A percentile compares a stretch with the other conserved stretches of the same genome.
Conservation (phyloP, 2,329 filamentous ascomycete genomes). For the Camillea tinctor region DNA sequence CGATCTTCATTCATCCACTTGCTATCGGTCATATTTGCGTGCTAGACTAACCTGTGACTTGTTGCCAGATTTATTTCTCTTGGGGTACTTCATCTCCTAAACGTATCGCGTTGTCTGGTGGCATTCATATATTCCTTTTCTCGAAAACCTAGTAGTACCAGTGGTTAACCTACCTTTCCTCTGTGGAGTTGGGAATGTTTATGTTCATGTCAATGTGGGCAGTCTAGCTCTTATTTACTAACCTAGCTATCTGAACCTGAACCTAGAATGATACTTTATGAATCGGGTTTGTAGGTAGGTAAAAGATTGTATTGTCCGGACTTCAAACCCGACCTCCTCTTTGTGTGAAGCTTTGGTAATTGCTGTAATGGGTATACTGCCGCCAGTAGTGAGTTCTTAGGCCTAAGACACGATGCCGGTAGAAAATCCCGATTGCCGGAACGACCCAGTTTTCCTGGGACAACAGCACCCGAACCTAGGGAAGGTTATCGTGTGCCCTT, state of each 20-base stretch:
- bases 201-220: too few species aligned
- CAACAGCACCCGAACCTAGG: not conserved
- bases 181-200: too few species aligned
- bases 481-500: not conserved
- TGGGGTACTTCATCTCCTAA: conserved; percentile 23
- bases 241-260: too few species aligned
- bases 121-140: conserved; percentile 27
- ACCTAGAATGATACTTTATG: too few species aligned
- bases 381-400: not conserved
- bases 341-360: too few species aligned
- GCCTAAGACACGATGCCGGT: conserved; percentile 3
- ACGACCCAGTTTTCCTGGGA: conserved; percentile 14
- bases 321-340: too few species aligned
- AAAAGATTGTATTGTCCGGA: too few species aligned
- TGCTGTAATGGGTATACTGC: too few species aligned
- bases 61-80: conserved; percentile 21
- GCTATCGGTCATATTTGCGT: conserved; percentile 60
- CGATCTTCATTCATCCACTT: conserved; percentile 50
- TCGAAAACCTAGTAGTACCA: not conserved
- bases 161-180: too few species aligned
- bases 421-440: conserved; percentile 15
- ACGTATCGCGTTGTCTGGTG: conserved; percentile 25
- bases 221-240: too few species aligned
- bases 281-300: too few species aligned
- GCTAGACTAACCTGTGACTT: conserved; percentile 47